A percentile compares a stretch with the other conserved stretches of the same genome.
These are phyloP conservation scores for Lodderomyces jiufengensis DNA, from an alignment of 1,139 yeast genomes.

Conservation along the genomic window DNA sequence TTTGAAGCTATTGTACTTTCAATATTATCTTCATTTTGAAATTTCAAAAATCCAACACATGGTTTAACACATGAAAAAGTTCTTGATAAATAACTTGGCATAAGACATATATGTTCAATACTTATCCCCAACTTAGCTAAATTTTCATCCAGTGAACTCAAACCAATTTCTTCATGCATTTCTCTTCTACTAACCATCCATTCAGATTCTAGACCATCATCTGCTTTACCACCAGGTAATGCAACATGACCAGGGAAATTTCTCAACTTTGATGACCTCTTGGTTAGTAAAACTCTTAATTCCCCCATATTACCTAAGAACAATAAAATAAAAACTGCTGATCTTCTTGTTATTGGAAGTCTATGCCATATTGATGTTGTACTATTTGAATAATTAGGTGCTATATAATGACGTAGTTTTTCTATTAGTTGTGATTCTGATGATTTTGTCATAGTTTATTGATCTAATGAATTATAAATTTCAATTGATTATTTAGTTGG, in stretches of 20 bases:
- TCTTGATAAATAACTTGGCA: conserved; percentile 76
- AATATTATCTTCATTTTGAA: conserved; percentile 14
- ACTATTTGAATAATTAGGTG: conserved; percentile 26
- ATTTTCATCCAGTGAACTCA: conserved; percentile 47
- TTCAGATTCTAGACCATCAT: conserved; percentile 58
- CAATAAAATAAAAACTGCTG: conserved; percentile 70
- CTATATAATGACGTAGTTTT: conserved; percentile 21
- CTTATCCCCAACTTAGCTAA: conserved; percentile 46
- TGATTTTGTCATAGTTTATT: conserved; percentile 10
- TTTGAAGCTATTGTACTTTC: conserved; percentile 24
- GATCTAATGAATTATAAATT: no score
- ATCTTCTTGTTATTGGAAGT: conserved; percentile 59
- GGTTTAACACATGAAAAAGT: conserved; percentile 84
- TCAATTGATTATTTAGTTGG: no score
- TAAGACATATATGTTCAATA: conserved; percentile 52
- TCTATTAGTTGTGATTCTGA: conserved; percentile 20
- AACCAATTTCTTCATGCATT: conserved; percentile 82
- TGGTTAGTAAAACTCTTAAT: conserved; percentile 70
- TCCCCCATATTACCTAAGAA: conserved; percentile 73
- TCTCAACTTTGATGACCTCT: conserved; percentile 63
- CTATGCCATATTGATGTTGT: conserved; percentile 52
- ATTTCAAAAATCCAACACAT: conserved; percentile 60
- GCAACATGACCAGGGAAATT: conserved; percentile 87
- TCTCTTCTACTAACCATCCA: conserved; percentile 78
- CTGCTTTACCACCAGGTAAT: conserved; percentile 88